A percentile compares a stretch with the other conserved stretches of the same genome.
Evolutionary conservation across 2,329 filamentous ascomycete genomes (phyloP).

Genomic region (Nemania serpens): DNA sequence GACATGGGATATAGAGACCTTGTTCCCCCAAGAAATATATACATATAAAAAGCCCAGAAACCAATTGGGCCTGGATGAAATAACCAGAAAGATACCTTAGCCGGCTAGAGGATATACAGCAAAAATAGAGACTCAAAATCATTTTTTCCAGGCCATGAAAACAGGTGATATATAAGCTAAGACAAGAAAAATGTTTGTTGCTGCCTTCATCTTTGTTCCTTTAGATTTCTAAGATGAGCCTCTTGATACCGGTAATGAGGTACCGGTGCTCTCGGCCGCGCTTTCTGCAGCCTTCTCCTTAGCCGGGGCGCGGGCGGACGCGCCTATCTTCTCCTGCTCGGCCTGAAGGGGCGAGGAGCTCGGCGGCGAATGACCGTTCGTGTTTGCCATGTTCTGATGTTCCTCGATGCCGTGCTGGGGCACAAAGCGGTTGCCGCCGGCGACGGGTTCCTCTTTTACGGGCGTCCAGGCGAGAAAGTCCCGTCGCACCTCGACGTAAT

Average conservation of each 20-base stretch:
- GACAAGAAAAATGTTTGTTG: not conserved
- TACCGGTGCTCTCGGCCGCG: constrained; percentile 7
- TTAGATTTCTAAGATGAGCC: constrained; percentile 6
- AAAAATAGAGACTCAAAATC: not conserved
- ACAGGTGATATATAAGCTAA: constrained; percentile 14
- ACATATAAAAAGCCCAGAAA: not conserved
- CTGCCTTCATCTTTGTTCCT: not conserved
- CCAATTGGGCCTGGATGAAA: not conserved
- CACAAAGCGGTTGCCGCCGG: constrained; percentile 60
- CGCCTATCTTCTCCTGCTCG: constrained; percentile 42
- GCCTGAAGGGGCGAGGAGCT: constrained; percentile 42
- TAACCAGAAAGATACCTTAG: constrained; percentile 6
- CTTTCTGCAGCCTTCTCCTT: constrained; percentile 31
- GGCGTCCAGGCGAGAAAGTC: constrained; percentile 90
- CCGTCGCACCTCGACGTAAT: constrained; percentile 86
- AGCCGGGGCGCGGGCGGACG: constrained; percentile 36
- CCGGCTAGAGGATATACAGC: constrained; percentile 16
- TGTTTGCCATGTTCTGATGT: constrained; percentile 69
- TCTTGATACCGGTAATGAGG: constrained; percentile 19
- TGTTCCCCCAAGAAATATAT: not conserved
- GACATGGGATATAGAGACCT: not conserved
- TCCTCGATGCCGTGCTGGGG: constrained; percentile 75
- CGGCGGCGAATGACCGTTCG: constrained; percentile 49
- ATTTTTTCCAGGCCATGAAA: constrained; percentile 1
- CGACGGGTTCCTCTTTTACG: constrained; percentile 66